phyloP scores from a whole-genome alignment of 75 land plant genomes.

The Pinus albicaulis region DNA sequence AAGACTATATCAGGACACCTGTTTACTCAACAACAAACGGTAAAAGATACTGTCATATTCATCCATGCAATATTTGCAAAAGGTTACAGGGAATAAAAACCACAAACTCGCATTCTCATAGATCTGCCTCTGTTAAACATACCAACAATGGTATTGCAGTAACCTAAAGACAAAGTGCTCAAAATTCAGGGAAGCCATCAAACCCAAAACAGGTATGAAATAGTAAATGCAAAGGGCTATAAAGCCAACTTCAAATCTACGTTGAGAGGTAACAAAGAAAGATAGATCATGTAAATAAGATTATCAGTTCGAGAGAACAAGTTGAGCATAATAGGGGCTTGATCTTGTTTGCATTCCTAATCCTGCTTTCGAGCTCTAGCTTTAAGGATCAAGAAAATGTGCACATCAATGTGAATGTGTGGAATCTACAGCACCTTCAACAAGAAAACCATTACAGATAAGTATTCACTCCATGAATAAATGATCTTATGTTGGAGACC shows the following conservation, averaged over 20 bases:
- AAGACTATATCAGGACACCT: conserved; percentile 39
- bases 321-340: too few relatives aligned
- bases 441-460: too few relatives aligned
- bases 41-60: not conserved
- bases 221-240: not conserved
- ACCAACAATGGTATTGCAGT: not conserved
- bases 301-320: too few relatives aligned
- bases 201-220: not conserved
- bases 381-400: too few relatives aligned
- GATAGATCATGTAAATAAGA: too few relatives aligned
- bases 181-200: not conserved
- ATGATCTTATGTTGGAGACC: too few relatives aligned
- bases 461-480: too few relatives aligned
- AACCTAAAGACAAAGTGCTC: not conserved
- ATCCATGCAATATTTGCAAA: not conserved
- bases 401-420: too few relatives aligned
- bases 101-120: not conserved
- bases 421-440: too few relatives aligned
- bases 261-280: not conserved
- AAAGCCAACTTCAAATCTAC: not conserved
- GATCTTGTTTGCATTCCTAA: too few relatives aligned
- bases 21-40: not conserved
- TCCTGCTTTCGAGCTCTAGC: too few relatives aligned
- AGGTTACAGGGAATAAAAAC: not conserved
- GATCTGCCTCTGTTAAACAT: not conserved